Conservation (phyloP, 495 filamentous ascomycete genomes). For the Penicillium dipodomyicola region DNA sequence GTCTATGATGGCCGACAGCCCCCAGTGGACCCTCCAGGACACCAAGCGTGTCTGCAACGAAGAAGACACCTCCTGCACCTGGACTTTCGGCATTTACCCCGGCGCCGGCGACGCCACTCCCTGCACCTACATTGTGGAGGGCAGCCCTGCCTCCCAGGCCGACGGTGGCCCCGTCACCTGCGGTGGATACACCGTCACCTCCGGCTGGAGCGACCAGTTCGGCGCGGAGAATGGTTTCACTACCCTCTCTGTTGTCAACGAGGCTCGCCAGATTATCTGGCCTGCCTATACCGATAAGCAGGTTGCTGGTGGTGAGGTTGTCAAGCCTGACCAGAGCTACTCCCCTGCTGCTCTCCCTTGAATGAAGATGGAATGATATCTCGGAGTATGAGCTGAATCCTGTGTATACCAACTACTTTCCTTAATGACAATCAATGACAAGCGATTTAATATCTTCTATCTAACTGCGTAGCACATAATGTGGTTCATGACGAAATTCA, state of each 20-base stretch:
- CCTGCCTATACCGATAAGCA: conserved; percentile 50
- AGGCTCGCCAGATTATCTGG: conserved; percentile 43
- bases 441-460: background rate
- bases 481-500: no score
- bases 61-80: conserved; percentile 44
- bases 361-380: background rate
- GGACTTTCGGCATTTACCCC: conserved; percentile 48
- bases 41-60: conserved; percentile 50
- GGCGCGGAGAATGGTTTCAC: conserved; percentile 53
- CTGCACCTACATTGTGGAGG: conserved; percentile 44
- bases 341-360: conserved; percentile 41
- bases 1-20: conserved; percentile 40
- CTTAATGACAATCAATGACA: conserved; percentile 6
- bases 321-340: conserved; percentile 55
- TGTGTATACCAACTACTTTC: conserved; percentile 6
- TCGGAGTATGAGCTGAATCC: background rate
- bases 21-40: conserved; percentile 48
- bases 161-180: conserved; percentile 40
- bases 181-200: conserved; percentile 51
- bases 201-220: conserved; percentile 56
- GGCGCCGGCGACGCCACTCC: conserved; percentile 29
- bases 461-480: background rate
- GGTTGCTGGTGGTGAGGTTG: conserved; percentile 43
- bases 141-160: conserved; percentile 38
- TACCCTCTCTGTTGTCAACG: conserved; percentile 46